phyloP scores from a whole-genome alignment of 2,329 filamentous ascomycete species.

The Cladophialophora chaetospira region DNA sequence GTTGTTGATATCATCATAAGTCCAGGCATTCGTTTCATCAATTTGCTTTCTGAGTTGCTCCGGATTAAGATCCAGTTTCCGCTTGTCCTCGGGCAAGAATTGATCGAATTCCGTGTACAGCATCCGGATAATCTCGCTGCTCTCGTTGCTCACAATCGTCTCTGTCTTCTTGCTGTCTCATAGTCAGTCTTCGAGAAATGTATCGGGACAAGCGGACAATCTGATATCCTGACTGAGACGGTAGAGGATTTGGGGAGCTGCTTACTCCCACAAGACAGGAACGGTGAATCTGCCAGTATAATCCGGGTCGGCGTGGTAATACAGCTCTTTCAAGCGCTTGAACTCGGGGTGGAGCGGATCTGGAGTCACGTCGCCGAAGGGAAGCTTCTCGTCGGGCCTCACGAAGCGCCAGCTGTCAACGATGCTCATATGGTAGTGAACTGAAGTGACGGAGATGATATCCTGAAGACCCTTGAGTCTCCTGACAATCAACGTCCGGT shows the following conservation, averaged over 20 bases:
- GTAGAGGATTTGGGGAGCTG: no score
- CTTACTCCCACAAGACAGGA: slow-evolving; percentile 80
- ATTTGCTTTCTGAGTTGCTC: slow-evolving; percentile 62
- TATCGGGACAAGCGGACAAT: no score
- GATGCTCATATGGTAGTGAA: slow-evolving; percentile 71
- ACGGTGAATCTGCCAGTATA: slow-evolving; percentile 79
- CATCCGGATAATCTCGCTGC: slow-evolving; percentile 83
- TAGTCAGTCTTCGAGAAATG: no score
- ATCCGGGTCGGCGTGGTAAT: slow-evolving; percentile 67
- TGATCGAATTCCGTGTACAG: slow-evolving; percentile 74
- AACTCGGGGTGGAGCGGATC: slow-evolving; percentile 64
- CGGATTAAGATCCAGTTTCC: slow-evolving; percentile 65
- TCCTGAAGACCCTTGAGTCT: slow-evolving; percentile 53
- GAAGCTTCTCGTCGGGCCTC: slow-evolving; percentile 56
- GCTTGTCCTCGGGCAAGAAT: slow-evolving; percentile 58
- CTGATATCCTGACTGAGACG: no score
- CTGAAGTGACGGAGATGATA: slow-evolving; percentile 65
- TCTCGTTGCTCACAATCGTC: slow-evolving; percentile 82
- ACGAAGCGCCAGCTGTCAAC: slow-evolving; percentile 73
- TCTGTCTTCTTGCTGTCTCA: slow-evolving; percentile 68
- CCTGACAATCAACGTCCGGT: slow-evolving; percentile 50
- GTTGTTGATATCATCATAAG: slow-evolving; percentile 63
- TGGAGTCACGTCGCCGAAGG: slow-evolving; percentile 52
- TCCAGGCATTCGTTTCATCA: slow-evolving; percentile 74
- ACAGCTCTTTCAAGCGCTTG: slow-evolving; percentile 70